A percentile compares a stretch with the other conserved stretches of the same genome.
Conservation (phyloP, 108 stramenopile species). For the Discostella pseudostelligera region DNA sequence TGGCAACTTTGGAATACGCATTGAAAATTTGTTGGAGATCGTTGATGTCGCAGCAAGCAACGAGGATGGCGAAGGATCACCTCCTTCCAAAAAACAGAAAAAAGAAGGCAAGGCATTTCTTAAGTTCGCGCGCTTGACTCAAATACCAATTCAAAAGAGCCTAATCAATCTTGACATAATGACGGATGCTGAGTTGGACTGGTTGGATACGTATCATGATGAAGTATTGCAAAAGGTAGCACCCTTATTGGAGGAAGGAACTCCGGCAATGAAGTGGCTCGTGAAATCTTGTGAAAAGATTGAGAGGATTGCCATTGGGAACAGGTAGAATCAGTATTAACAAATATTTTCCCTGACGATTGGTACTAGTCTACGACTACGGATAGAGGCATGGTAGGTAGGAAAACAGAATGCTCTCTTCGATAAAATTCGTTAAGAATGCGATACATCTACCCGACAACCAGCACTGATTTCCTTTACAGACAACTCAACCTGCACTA, state of each 20-base stretch:
- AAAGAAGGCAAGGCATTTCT: conserved; percentile 65
- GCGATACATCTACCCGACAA: no score
- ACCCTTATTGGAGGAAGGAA: conserved; percentile 68
- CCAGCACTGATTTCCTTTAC: no score
- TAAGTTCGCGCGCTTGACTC: conserved; percentile 78
- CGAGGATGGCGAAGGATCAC: conserved; percentile 34
- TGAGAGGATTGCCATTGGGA: no score
- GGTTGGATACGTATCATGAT: conserved; percentile 87
- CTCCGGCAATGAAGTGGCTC: conserved; percentile 78
- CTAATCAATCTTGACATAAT: conserved; percentile 73
- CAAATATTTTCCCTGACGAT: no score
- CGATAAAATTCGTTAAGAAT: no score
- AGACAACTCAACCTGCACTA: conserved; percentile 2
- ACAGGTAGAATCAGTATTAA: no score
- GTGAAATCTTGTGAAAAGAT: conserved; percentile 73
- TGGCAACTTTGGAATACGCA: conserved; percentile 94
- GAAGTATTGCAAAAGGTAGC: conserved; percentile 73
- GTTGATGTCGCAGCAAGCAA: conserved; percentile 45
- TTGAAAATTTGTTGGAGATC: conserved; percentile 88
- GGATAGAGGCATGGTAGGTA: no score
- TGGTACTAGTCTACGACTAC: no score
- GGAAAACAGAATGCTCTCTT: no score
- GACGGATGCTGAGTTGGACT: conserved; percentile 75
- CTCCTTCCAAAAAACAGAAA: conserved; percentile 32
- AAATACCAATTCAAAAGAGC: conserved; percentile 90